Evolutionary conservation across 2,329 filamentous ascomycete species (phyloP).

Genomic region (Cladorrhinum sp.): DNA sequence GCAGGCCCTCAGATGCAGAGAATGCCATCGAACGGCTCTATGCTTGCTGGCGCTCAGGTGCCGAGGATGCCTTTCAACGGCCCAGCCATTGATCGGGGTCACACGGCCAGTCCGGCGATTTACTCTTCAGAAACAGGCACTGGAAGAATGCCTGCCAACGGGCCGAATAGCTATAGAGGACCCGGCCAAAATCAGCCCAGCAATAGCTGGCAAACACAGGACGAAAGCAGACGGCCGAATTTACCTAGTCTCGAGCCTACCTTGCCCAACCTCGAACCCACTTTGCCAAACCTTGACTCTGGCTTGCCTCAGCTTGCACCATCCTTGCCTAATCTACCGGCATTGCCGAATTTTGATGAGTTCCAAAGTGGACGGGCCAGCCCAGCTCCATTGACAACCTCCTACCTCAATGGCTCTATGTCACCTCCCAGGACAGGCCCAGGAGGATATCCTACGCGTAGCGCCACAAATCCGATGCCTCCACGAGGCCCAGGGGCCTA

Average conservation of each 20-base stretch:
- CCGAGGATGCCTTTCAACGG: conserved; percentile 28
- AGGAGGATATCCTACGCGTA: conserved; percentile 24
- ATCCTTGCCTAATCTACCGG: not conserved
- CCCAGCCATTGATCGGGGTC: conserved; percentile 25
- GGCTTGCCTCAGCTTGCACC: not conserved
- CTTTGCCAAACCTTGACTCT: not conserved
- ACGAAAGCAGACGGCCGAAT: not conserved
- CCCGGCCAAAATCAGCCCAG: conserved; percentile 9
- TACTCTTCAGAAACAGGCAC: conserved; percentile 30
- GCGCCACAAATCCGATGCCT: conserved; percentile 32
- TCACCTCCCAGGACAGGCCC: conserved; percentile 26
- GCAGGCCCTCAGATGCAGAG: conserved; percentile 25
- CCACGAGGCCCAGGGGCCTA: conserved; percentile 24
- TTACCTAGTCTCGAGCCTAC: not conserved
- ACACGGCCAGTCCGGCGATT: conserved; percentile 26
- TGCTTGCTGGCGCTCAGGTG: conserved; percentile 18
- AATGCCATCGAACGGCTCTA: conserved; percentile 25
- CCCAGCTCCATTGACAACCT: conserved; percentile 32
- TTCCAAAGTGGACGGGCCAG: conserved; percentile 29
- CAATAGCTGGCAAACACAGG: conserved; percentile 2
- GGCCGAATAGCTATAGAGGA: conserved; percentile 20
- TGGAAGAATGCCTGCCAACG: conserved; percentile 24
- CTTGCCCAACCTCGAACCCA: not conserved
- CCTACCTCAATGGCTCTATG: conserved; percentile 23
- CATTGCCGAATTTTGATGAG: conserved; percentile 19